Percentiles rank a stretch among this genome's conserved stretches.
phyloP scores from a whole-genome alignment of 257 asterid genomes.

The Fraxinus excelsior region DNA sequence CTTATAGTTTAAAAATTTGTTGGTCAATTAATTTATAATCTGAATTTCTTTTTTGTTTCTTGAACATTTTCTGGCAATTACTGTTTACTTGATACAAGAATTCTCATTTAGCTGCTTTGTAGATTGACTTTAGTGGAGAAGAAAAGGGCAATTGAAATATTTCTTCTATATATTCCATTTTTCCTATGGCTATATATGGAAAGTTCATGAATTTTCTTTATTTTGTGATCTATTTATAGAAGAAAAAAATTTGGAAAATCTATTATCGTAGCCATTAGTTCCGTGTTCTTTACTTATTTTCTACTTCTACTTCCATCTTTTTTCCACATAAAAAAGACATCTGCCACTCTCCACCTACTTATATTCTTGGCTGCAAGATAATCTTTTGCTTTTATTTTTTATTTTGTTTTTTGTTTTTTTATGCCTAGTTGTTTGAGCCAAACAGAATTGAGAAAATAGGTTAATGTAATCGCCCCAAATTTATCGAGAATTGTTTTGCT shows the following conservation, averaged over 20 bases:
- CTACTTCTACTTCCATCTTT: slow-evolving; percentile 30
- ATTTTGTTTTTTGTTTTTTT: too few relatives aligned
- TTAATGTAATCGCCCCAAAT: too few relatives aligned
- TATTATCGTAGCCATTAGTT: slow-evolving; percentile 48
- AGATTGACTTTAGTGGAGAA: slow-evolving; percentile 18
- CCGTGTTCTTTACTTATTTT: slow-evolving; percentile 47
- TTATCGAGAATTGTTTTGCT: too few relatives aligned
- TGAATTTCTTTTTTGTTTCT: slow-evolving; percentile 6
- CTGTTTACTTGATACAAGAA: neutral
- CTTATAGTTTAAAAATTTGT: neutral
- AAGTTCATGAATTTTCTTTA: slow-evolving; percentile 37
- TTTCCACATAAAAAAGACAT: neutral
- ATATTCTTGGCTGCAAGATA: too few relatives aligned
- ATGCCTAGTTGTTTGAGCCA: too few relatives aligned
- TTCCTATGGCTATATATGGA: slow-evolving; percentile 32
- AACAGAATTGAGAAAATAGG: too few relatives aligned
- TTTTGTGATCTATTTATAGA: slow-evolving; percentile 31
- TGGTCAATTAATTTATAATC: slow-evolving; percentile 7
- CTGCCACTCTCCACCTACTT: too few relatives aligned
- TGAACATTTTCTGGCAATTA: slow-evolving; percentile 14
- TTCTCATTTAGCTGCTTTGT: slow-evolving; percentile 23
- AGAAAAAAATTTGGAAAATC: slow-evolving; percentile 31
- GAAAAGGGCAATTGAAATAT: slow-evolving; percentile 14
- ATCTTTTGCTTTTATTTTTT: too few relatives aligned
- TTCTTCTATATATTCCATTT: slow-evolving; percentile 12